Base-by-base conservation (phyloP, 202 grass and related monocot species). In the Brachypodium distachyon region DNA sequence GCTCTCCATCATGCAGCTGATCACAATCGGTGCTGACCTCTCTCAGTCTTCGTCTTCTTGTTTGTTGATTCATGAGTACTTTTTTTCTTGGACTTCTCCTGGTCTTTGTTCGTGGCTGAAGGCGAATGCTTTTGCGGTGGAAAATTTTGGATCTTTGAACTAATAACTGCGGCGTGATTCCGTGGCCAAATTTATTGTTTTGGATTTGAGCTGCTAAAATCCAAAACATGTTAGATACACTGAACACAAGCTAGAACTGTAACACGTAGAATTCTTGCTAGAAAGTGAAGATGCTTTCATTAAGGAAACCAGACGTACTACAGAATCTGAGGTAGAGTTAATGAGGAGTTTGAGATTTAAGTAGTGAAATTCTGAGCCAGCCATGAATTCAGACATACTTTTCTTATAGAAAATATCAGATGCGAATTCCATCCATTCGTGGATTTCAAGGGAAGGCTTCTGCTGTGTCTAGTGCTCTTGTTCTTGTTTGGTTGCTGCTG, bases 1-100 rank as follows among this genome's bases (percentile, higher is more conserved):
- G 79, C 88, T 98, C 77, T 98, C 95, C 43, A 25, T 98, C 51
- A 73, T 65, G 39, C 95, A 98, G 76, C 84, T 98, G 13, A 78
- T 98, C 18, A 80, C 80, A 4, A 94, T 98, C 71, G 95, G 95
- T 92, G 74, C 16, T n/a, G 41, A 21, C 9, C 10, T 11, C 41
- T 1, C 16, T 48, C 5, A 38, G 55, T 55, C 54, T 29, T 34
- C 18, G 0, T 10, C 49, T n/a, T 26, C n/a, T 23, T 28, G 11
- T n/a, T n/a, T n/a, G n/a, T n/a, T n/a, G 7, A 14, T 12, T 46
- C 14, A 19, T 2, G 16, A 12, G 31, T 65, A 8, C 38, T 39
- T 12, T 27, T 22, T 4, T 47, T 12, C 36, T 14, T 8, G 19
- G 34, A 5, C 14, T 26, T 26, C 7, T 39, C 13, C 9, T 56